Conservation (phyloP, 2,329 filamentous ascomycete species). For the Chaetomiaceae sp. region DNA sequence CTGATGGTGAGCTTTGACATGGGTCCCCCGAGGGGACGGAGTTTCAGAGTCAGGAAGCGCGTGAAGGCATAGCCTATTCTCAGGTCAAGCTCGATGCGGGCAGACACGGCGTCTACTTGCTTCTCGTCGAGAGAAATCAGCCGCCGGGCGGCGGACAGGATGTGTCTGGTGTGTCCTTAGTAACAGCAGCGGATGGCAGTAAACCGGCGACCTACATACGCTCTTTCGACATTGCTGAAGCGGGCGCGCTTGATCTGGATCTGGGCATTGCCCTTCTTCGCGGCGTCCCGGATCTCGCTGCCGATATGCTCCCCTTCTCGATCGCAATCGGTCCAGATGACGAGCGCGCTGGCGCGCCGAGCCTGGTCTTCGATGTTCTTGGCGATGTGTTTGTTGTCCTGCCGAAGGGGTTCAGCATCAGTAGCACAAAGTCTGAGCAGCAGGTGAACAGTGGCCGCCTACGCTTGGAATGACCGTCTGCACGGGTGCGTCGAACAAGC, state of each 20-base stretch:
- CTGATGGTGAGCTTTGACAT: constrained; percentile 64
- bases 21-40: constrained; percentile 65
- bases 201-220: constrained; percentile 43
- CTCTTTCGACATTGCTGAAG: constrained; percentile 94
- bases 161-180: constrained; percentile 55
- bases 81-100: constrained; percentile 87
- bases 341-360: constrained; percentile 62
- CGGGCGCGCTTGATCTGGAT: constrained; percentile 78
- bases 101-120: constrained; percentile 80
- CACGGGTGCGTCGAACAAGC: constrained; percentile 77
- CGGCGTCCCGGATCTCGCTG: constrained; percentile 78
- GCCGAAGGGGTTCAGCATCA: background rate
- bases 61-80: constrained; percentile 92
- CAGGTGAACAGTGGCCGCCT: constrained; percentile 19
- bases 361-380: constrained; percentile 81
- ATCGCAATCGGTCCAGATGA: constrained; percentile 99
- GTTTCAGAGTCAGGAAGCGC: constrained; percentile 71
- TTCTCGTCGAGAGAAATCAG: constrained; percentile 74
- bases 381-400: constrained; percentile 76
- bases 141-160: constrained; percentile 72
- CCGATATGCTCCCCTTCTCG: constrained; percentile 96
- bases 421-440: background rate
- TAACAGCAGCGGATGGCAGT: background rate
- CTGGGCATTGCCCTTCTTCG: constrained; percentile 62
- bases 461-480: constrained; percentile 61